Evolutionary conservation across 139 green algal species (phyloP), one percentile per base, ranked within the genome.

Genomic region (Chlamydomonas sphaeroides): DNA sequence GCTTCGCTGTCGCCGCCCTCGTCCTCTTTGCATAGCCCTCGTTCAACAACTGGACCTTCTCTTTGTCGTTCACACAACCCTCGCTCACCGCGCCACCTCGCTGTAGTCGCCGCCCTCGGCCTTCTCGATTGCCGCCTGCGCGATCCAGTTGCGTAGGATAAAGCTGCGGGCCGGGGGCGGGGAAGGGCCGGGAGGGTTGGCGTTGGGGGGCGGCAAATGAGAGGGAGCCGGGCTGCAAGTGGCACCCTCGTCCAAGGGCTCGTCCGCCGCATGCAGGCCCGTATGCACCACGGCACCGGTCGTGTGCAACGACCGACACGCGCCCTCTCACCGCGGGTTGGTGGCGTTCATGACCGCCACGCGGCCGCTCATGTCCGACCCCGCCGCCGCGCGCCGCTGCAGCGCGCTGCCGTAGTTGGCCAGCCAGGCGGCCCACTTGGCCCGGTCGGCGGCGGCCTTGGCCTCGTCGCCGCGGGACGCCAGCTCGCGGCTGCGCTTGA

Each of bases 121-220:
- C 36, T 57, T 45, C 32, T 85, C 62, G n/a, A 93, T 93, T 0
- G 91, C 91, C 32, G 68, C 38, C 75, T 93, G 89, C 17, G 85
- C 85, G 15, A 93, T 72, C 88, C 87, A 91, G 77, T 94, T 93
- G 67, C 88, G 88, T 21, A 93, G 85, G 65, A 94, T 89, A 63
- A 91, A 80, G n/a, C 87, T 92, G 80, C 18, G 51, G 20, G 32
- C n/a, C 30, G 25, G 26, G 51, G 51, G 51, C 51, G 18, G 51
- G 51, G 51, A 25, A 61, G 51, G 51, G 51, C 45, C 8, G 45
- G 45, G 45, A 51, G 45, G 14, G 45, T 8, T 51, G 45, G 45
- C 45, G 45, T 8, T 14, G 10, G 45, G 8, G 45, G 45, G 10
- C 10, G 45, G 45, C 45, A 51, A 51, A 51, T 20, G 45, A 14